Conservation (phyloP, 345 rosid genomes). For the Diplotaxis tenuifolia region DNA sequence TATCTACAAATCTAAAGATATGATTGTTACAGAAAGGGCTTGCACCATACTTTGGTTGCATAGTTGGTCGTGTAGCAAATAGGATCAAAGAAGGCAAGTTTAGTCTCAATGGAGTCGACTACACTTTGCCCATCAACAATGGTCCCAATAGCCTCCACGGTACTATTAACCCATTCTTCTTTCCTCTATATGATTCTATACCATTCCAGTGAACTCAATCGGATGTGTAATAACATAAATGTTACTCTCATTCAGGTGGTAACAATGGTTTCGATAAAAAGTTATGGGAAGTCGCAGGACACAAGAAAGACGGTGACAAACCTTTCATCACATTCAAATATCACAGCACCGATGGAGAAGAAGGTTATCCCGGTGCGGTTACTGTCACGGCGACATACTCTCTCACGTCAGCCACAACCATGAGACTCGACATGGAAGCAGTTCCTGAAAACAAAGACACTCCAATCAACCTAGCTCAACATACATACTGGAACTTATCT, state of each 20-base stretch:
- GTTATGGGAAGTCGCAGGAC: conserved; percentile 70
- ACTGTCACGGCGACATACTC: conserved; percentile 70
- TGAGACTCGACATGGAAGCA: conserved; percentile 96
- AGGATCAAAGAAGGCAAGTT: conserved; percentile 85
- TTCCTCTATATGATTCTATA: neutral
- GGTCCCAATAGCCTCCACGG: conserved; percentile 97
- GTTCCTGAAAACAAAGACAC: conserved; percentile 69
- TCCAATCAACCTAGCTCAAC: conserved; percentile 87
- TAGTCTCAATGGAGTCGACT: conserved; percentile 62
- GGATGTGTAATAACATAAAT: neutral
- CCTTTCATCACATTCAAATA: conserved; percentile 78
- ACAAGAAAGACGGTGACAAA: conserved; percentile 53
- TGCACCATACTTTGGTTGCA: conserved; percentile 88
- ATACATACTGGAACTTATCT: conserved; percentile 91
- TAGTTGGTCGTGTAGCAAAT: conserved; percentile 94
- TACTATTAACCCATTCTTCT: conserved; percentile 19
- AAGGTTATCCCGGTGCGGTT: conserved; percentile 92
- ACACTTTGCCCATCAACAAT: conserved; percentile 74
- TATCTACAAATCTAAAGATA: neutral
- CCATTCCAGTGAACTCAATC: neutral
- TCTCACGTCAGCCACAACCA: conserved; percentile 60
- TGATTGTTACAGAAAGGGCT: conserved; percentile 57
- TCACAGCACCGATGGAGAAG: conserved; percentile 74
- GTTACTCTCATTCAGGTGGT: conserved; percentile 56
- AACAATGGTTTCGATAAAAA: conserved; percentile 78